Base-by-base conservation (phyloP, 1,284 basidiomycete genomes). In the Austroboletus novae-zelandiae region DNA sequence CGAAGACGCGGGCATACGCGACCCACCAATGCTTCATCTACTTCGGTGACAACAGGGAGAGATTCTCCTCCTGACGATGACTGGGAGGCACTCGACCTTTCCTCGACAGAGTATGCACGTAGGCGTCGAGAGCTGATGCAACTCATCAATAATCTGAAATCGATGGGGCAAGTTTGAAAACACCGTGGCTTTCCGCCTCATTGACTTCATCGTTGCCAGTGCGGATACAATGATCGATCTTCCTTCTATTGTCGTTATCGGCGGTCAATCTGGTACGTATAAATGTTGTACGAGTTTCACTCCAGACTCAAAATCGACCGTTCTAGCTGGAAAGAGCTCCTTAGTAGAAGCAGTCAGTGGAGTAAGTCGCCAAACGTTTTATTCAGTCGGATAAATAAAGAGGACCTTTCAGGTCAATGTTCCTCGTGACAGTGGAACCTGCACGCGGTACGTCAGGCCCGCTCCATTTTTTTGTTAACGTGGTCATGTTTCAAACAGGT, bases 331-430 rank as follows among this genome's bases (percentile, higher is more conserved):
- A 1, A 83, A 84, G 56, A 81, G 79, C 37, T 83, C 81, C 0
- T 59, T 83, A 1, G 77, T 83, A 0, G 81, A 83, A 53, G 80
- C 78, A 0, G 76, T 83, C 0, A 79, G 75, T 14, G 78, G 77
- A 10, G 81, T 83, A 59, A 40, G 74, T 41, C 20, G 9, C n/a
- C 0, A 15, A 43, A n/a, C 39, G 14, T 47, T 40, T 45, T 18
- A 4, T 23, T 31, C 10, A 11, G 17, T 2, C 3, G 4, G 29
- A 3, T 5, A 11, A 27, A 3, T 14, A 32, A 42, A 18, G 3
- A 13, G 59, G 31, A 55, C 9, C 9, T 11, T 18, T 43, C 18
- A n/a, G 25, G 78, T 83, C 36, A 77, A 66, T 37, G 80, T 83
- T 20, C 81, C 81, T 15, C 68, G 81, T 15, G 80, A 83, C 36